These are phyloP conservation scores for Jacaranda copaia DNA, from an alignment of 257 asterid genomes.

Conservation along the genomic window DNA sequence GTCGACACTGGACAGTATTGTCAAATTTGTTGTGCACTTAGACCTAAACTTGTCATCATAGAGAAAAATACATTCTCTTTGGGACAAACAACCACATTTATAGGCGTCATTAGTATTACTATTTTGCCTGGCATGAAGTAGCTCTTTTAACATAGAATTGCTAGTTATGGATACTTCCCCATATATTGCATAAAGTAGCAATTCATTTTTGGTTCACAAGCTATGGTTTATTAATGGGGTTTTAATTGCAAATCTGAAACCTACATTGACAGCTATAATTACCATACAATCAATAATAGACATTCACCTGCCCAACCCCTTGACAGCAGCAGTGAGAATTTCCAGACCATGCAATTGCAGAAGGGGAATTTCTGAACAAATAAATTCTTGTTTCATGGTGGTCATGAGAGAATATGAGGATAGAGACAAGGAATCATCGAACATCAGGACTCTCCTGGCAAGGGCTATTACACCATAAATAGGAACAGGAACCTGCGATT, in stretches of 20 bases:
- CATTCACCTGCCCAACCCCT: slow-evolving; percentile 74
- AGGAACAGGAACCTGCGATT: slow-evolving; percentile 80
- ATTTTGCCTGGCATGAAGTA: background rate
- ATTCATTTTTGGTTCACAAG: slow-evolving; percentile 4
- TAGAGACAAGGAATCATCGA: slow-evolving; percentile 67
- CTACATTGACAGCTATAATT: slow-evolving; percentile 17
- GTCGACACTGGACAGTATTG: background rate
- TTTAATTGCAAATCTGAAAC: slow-evolving; percentile 14
- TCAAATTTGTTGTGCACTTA: background rate
- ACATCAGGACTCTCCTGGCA: slow-evolving; percentile 77
- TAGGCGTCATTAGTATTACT: background rate
- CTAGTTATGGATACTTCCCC: background rate
- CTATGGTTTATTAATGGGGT: background rate
- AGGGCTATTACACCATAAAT: slow-evolving; percentile 64
- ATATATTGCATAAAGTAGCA: slow-evolving; percentile 6
- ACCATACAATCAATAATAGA: slow-evolving; percentile 9
- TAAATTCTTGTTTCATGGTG: slow-evolving; percentile 66
- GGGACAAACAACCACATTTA: slow-evolving; percentile 12
- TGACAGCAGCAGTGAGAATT: slow-evolving; percentile 67
- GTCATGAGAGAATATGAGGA: slow-evolving; percentile 59
- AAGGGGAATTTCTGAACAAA: slow-evolving; percentile 77
- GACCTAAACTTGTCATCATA: slow-evolving; percentile 1
- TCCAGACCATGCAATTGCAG: slow-evolving; percentile 75
- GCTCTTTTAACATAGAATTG: background rate
- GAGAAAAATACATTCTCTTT: slow-evolving; percentile 19